These are phyloP conservation scores for Oryza punctata DNA, from an alignment of 176 grass and related monocot species.

Conservation along the genomic window DNA sequence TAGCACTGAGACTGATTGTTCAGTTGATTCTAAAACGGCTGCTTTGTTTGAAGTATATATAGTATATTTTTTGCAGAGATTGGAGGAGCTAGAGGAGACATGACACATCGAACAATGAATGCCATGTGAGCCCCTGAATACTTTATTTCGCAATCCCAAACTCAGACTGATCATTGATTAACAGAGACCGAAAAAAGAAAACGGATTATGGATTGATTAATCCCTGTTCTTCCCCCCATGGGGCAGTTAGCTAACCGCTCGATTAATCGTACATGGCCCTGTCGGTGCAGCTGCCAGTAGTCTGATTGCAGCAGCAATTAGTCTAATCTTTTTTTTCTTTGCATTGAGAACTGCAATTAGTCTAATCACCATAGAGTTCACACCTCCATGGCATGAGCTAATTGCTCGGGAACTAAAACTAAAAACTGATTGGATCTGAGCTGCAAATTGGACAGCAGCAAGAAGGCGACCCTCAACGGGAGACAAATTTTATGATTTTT, in stretches of 20 bases:
- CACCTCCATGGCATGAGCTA: constrained; percentile 9
- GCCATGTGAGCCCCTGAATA: constrained; percentile 43
- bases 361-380: neutral
- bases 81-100: constrained; percentile 28
- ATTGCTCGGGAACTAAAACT: neutral
- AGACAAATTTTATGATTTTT: constrained; percentile 23
- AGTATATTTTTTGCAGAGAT: neutral
- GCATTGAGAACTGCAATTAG: neutral
- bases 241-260: constrained; percentile 45
- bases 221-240: neutral
- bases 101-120: constrained; percentile 42
- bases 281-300: constrained; percentile 32
- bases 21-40: neutral
- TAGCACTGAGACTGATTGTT: neutral
- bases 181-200: neutral
- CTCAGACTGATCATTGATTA: constrained; percentile 12
- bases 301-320: neutral
- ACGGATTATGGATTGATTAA: constrained; percentile 34
- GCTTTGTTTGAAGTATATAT: neutral
- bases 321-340: neutral
- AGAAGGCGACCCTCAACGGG: neutral
- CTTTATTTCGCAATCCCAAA: constrained; percentile 37
- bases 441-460: constrained; percentile 10
- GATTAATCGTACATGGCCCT: constrained; percentile 35
- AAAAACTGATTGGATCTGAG: constrained; percentile 34